phyloP scores from a whole-genome alignment of 495 filamentous ascomycete species.

The Rostrohypoxylon terebratum region DNA sequence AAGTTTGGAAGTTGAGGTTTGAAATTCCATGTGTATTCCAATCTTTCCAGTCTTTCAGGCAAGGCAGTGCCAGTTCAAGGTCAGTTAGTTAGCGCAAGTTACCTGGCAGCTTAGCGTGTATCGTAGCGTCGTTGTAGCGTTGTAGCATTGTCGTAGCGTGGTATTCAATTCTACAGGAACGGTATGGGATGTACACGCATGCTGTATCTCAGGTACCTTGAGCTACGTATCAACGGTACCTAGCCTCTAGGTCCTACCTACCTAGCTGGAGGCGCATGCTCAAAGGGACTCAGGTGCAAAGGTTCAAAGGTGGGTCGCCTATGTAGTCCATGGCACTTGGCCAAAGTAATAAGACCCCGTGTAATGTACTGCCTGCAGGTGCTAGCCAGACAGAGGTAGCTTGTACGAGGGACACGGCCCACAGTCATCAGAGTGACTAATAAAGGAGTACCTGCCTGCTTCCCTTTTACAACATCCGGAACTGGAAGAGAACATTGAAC shows the following conservation, averaged over 20 bases:
- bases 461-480: not conserved
- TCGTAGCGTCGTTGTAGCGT: constrained; percentile 30
- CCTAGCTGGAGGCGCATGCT: not conserved
- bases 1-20: constrained; percentile 50
- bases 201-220: not conserved
- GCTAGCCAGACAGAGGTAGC: constrained; percentile 20
- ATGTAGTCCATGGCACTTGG: not conserved
- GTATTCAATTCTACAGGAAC: constrained; percentile 35
- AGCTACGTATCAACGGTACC: not conserved
- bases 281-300: not conserved
- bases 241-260: not conserved
- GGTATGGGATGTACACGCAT: not conserved
- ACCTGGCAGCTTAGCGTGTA: constrained; percentile 10
- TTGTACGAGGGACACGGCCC: constrained; percentile 23
- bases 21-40: constrained; percentile 18
- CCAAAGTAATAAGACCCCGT: constrained; percentile 29
- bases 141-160: constrained; percentile 29
- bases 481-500: not conserved
- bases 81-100: constrained; percentile 1
- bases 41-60: constrained; percentile 17
- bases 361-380: constrained; percentile 32
- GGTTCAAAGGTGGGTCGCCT: not conserved
- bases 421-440: constrained; percentile 7
- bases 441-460: not conserved
- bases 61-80: constrained; percentile 19